Evolutionary conservation across 2,329 filamentous ascomycete species (phyloP).

Genomic region (Hirsutella thompsonii): DNA sequence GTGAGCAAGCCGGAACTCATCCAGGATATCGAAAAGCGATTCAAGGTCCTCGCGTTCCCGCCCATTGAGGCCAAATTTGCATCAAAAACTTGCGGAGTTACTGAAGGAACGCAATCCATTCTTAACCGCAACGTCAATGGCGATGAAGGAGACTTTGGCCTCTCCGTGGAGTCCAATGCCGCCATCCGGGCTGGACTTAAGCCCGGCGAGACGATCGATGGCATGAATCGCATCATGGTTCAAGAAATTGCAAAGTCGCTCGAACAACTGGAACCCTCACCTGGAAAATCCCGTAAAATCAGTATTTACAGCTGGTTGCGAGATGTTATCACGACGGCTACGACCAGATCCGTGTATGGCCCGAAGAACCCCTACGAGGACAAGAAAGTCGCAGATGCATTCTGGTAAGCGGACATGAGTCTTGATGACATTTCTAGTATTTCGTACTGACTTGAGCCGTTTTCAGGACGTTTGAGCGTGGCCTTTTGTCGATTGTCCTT

Average conservation of each 20-base stretch:
- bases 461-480: too few species aligned
- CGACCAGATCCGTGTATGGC: constrained; percentile 4
- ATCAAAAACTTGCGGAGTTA: neutral
- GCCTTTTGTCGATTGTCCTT: too few species aligned
- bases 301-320: constrained; percentile 2
- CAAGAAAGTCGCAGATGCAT: constrained; percentile 3
- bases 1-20: constrained; percentile 3
- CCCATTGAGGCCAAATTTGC: neutral
- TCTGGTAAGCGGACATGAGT: too few species aligned
- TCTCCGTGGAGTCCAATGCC: constrained; percentile 1
- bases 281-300: neutral
- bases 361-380: constrained; percentile 5
- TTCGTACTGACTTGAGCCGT: too few species aligned
- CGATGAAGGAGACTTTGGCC: constrained; percentile 3
- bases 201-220: constrained; percentile 2
- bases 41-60: neutral
- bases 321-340: constrained; percentile 3
- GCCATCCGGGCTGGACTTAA: constrained; percentile 3
- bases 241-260: constrained; percentile 1
- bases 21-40: constrained; percentile 2
- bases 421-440: neutral
- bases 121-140: constrained; percentile 1
- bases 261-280: constrained; percentile 1
- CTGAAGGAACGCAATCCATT: constrained; percentile 1
- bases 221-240: constrained; percentile 6